Percentiles rank a stretch among this genome's conserved stretches.
Evolutionary conservation across 305 asterid species (phyloP).

Genomic region (Fraxinus sp.): DNA sequence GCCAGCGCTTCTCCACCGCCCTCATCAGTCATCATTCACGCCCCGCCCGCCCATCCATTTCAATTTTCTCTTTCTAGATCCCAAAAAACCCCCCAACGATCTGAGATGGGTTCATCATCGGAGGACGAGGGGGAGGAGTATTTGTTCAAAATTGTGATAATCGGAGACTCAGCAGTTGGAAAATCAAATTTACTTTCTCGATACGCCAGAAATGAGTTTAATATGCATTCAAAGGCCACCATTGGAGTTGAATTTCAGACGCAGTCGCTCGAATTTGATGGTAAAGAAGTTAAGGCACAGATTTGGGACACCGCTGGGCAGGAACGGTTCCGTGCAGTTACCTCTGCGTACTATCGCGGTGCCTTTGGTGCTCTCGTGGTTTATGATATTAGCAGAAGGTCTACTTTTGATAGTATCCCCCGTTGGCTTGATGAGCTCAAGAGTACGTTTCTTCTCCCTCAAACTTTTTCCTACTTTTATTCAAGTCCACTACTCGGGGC

Average conservation of each 20-base stretch:
- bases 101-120: conserved; percentile 49
- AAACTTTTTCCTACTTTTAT: neutral
- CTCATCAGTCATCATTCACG: neutral
- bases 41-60: neutral
- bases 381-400: conserved; percentile 59
- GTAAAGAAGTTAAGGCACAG: conserved; percentile 81
- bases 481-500: neutral
- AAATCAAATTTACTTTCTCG: conserved; percentile 73
- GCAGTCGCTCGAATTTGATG: conserved; percentile 64
- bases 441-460: conserved; percentile 36
- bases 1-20: neutral
- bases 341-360: conserved; percentile 84
- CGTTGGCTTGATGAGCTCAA: conserved; percentile 80
- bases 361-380: conserved; percentile 80
- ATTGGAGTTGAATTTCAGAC: conserved; percentile 83
- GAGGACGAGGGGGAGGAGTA: conserved; percentile 82
- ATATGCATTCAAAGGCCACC: conserved; percentile 65
- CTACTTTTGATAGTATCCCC: conserved; percentile 68
- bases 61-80: neutral
- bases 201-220: conserved; percentile 75
- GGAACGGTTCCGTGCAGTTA: conserved; percentile 79
- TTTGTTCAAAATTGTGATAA: conserved; percentile 67
- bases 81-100: neutral
- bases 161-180: conserved; percentile 77
- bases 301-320: conserved; percentile 90